Base-by-base conservation (phyloP, 208 protist genomes). In the Acanthamoeba polyphaga region DNA sequence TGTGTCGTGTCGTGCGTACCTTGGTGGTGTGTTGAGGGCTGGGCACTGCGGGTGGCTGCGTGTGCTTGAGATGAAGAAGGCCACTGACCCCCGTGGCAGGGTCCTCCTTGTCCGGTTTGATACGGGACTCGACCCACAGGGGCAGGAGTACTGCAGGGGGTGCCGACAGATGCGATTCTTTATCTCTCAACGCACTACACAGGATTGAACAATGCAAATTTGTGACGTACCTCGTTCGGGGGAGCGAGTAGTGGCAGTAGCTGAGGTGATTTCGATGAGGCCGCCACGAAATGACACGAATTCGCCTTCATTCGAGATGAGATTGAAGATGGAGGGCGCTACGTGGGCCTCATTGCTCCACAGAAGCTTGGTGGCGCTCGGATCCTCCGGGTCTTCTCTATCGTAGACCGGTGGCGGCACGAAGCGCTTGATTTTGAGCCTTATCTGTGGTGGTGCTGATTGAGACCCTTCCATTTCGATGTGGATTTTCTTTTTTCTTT, bases 281-380 rank as follows among this genome's bases (percentile, higher is more conserved):
- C 74, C 74, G 74, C 74, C 74, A n/a, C 74, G 74, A 82, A 72
- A 72, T 32, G 66, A 72, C n/a, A 72, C 66, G 19, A 38, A 72
- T 32, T 38, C 4, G 12, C 66, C 66, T 22, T 72, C 66, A 7
- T 19, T 22, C 7, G 66, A 53, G 74, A 82, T 46, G 74, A 46
- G 74, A 53, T 82, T 46, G 17, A 82, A 82, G 74, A 82, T 27
- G 9, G 74, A 13, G 7, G 74, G 74, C 38, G 74, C 74, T 29
- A 82, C 74, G 74, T 53, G 32, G 24, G 74, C 74, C 74, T 82
- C 43, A 19, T 82, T 82, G 15, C 38, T 82, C 74, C 74, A 82
- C 74, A 82, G 43, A 5, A 82, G 74, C 22, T 46, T 53, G 74
- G 74, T 53, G 43, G 74, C 74, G 22, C 22, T 53, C 8, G 74